These are phyloP conservation scores for Neurospora africana DNA, from an alignment of 495 filamentous ascomycete genomes.

Conservation along the genomic window DNA sequence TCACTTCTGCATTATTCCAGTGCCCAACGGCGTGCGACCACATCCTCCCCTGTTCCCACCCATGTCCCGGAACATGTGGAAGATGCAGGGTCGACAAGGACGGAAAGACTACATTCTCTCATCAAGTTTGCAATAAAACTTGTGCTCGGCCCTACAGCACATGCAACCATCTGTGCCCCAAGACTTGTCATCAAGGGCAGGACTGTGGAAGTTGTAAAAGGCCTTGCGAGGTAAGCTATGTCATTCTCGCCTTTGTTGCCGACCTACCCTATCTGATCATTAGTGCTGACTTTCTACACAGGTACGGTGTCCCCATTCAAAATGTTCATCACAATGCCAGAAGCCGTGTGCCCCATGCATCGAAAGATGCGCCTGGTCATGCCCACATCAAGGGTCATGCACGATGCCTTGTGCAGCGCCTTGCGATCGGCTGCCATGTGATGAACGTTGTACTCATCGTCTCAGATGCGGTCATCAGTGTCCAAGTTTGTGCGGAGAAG, in stretches of 20 bases:
- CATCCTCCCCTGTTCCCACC: slow-evolving; percentile 49
- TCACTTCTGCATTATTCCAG: slow-evolving; percentile 20
- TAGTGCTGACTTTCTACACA: background rate
- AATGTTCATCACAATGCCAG: slow-evolving; percentile 44
- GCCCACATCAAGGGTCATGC: slow-evolving; percentile 45
- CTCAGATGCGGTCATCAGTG: slow-evolving; percentile 55
- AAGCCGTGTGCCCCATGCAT: slow-evolving; percentile 60
- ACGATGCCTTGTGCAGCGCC: slow-evolving; percentile 63
- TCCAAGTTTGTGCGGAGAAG: slow-evolving; percentile 43
- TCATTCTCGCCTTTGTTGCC: background rate
- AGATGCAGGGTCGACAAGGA: slow-evolving; percentile 31
- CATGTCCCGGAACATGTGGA: slow-evolving; percentile 42
- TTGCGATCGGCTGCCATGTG: slow-evolving; percentile 59
- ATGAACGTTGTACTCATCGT: slow-evolving; percentile 43
- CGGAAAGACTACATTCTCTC: slow-evolving; percentile 21
- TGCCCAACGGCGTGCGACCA: slow-evolving; percentile 41
- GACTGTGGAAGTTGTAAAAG: slow-evolving; percentile 44
- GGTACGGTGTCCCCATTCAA: slow-evolving; percentile 45
- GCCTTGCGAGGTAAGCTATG: slow-evolving; percentile 40
- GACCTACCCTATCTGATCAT: too few relatives aligned
- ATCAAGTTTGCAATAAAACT: slow-evolving; percentile 37
- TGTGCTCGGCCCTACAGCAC: slow-evolving; percentile 47
- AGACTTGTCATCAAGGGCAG: slow-evolving; percentile 22
- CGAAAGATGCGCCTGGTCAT: slow-evolving; percentile 39
- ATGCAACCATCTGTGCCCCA: slow-evolving; percentile 42